Conservation (phyloP, 352 stramenopile species). For the Lagenidium giganteum region DNA sequence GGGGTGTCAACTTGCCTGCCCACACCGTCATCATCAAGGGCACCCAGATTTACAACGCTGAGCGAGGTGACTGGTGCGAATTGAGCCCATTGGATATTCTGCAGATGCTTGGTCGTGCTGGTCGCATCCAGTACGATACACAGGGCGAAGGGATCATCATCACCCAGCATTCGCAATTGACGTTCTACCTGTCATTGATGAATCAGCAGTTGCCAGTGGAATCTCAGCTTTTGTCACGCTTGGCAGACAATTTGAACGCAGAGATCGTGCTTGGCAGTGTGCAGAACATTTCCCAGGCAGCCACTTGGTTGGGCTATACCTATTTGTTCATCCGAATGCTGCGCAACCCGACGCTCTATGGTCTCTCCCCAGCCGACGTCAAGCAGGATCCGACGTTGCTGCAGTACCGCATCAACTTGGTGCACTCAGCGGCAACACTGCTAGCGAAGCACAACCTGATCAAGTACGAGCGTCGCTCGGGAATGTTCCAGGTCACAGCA, state of each 20-base stretch:
- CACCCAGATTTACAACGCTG: slow-evolving; percentile 99
- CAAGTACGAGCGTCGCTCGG: slow-evolving; percentile 96
- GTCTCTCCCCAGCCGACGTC: slow-evolving; percentile 84
- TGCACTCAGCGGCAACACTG: slow-evolving; percentile 94
- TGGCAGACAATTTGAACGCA: slow-evolving; percentile 98
- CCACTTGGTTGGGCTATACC: slow-evolving; percentile 99
- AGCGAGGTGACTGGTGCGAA: slow-evolving; percentile 97
- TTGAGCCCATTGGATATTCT: slow-evolving; percentile 98
- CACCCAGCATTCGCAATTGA: slow-evolving; percentile 97
- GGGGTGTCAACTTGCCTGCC: slow-evolving; percentile 99
- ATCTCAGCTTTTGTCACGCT: slow-evolving; percentile 94
- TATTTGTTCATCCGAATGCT: slow-evolving; percentile 99
- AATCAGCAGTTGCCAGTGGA: slow-evolving; percentile 99
- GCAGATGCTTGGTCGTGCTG: slow-evolving; percentile 98
- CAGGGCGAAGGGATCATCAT: slow-evolving; percentile 99
- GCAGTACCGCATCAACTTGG: slow-evolving; percentile 94
- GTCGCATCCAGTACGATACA: slow-evolving; percentile 98
- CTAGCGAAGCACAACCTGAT: slow-evolving; percentile 97
- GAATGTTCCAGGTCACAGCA: slow-evolving; percentile 95
- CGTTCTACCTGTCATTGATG: slow-evolving; percentile 99
- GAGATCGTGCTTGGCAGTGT: slow-evolving; percentile 98
- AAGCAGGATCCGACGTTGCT: slow-evolving; percentile 93
- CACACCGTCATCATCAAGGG: slow-evolving; percentile 99
- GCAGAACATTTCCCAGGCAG: slow-evolving; percentile 92
- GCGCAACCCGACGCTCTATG: slow-evolving; percentile 96